phyloP scores from a whole-genome alignment of 163 green algal genomes.

The Chlamydomonas reinhardtii region DNA sequence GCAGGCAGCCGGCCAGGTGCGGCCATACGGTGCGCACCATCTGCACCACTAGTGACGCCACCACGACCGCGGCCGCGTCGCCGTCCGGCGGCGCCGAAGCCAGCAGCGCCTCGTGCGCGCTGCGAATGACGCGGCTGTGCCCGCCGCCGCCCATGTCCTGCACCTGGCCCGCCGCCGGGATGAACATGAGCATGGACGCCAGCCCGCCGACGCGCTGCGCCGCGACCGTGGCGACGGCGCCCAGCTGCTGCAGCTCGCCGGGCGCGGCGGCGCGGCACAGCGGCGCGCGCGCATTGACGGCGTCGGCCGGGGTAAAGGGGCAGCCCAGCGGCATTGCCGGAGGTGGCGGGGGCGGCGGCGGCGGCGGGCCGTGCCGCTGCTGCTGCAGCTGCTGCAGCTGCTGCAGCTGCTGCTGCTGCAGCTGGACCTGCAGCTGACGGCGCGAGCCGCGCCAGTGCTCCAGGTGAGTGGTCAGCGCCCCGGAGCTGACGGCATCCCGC shows the following conservation, averaged over 20 bases:
- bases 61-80: not conserved
- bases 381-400: not conserved
- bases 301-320: not conserved
- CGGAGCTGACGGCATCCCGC: not conserved
- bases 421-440: not conserved
- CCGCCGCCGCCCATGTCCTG: slow-evolving; percentile 21
- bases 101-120: not conserved
- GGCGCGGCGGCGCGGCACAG: not conserved
- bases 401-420: not conserved
- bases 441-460: not conserved
- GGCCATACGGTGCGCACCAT: slow-evolving; percentile 26
- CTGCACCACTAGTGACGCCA: not conserved
- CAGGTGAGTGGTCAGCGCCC: slow-evolving; percentile 5
- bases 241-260: slow-evolving; percentile 19
- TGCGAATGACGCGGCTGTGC: not conserved
- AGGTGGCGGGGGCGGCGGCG: not conserved
- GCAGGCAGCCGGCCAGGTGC: slow-evolving; percentile 7
- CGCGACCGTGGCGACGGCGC: not conserved
- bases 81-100: not conserved
- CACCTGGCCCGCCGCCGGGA: slow-evolving; percentile 28
- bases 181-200: slow-evolving; percentile 33
- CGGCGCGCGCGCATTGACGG: not conserved
- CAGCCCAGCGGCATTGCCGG: not conserved
- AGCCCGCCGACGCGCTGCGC: slow-evolving; percentile 25
- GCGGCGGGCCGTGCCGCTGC: no score